Percentiles rank a stretch among this genome's conserved stretches.
Evolutionary conservation across 306 rosid species (phyloP).

Genomic region (Vicia faba): DNA sequence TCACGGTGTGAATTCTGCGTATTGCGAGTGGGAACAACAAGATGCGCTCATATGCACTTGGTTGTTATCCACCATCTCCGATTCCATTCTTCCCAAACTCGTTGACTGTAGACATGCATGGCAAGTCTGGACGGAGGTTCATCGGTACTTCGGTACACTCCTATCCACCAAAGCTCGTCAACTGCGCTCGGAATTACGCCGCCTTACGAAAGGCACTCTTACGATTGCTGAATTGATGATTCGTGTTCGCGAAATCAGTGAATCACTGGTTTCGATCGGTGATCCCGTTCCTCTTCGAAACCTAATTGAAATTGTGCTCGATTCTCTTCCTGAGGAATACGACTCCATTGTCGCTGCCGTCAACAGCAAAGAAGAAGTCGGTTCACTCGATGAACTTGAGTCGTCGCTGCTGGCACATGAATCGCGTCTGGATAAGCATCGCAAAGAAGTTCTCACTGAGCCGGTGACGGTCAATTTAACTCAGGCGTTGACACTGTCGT

Average conservation of each 20-base stretch:
- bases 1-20: too few relatives aligned
- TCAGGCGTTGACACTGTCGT: too few relatives aligned
- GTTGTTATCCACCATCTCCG: too few relatives aligned
- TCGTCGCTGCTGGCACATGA: not conserved
- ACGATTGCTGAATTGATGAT: not conserved
- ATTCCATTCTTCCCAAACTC: too few relatives aligned
- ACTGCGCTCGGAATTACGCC: not conserved
- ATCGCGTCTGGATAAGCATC: too few relatives aligned
- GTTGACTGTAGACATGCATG: too few relatives aligned
- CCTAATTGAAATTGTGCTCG: not conserved
- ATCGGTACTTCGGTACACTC: too few relatives aligned
- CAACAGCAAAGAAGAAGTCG: too few relatives aligned
- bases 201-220: not conserved
- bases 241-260: not conserved
- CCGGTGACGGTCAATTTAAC: too few relatives aligned
- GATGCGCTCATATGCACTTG: too few relatives aligned
- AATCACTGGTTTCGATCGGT: not conserved
- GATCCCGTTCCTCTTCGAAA: not conserved
- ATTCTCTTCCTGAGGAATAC: not conserved
- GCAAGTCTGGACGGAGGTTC: too few relatives aligned
- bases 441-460: not conserved
- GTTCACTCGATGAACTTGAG: not conserved
- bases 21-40: too few relatives aligned
- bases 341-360: not conserved
- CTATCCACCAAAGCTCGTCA: not conserved